phyloP scores from a whole-genome alignment of 2,329 filamentous ascomycete genomes.

The Neonectria coccinea region DNA sequence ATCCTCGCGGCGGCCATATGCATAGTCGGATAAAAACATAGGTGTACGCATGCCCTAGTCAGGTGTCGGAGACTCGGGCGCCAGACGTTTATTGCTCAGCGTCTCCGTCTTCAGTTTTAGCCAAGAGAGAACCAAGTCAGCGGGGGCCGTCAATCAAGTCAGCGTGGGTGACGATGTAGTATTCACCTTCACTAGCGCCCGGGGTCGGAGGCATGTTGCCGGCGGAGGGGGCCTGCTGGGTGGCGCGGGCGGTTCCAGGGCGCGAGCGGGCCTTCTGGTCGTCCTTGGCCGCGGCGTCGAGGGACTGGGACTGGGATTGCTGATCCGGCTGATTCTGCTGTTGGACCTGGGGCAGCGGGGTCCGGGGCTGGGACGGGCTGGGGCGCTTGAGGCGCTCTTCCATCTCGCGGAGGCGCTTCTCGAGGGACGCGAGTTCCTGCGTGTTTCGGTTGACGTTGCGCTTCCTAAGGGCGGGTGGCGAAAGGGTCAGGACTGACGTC shows the following conservation, averaged over 20 bases:
- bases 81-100: slow-evolving; percentile 45
- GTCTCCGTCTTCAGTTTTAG: slow-evolving; percentile 51
- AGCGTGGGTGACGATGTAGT: slow-evolving; percentile 53
- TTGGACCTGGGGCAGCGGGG: slow-evolving; percentile 38
- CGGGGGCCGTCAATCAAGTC: slow-evolving; percentile 47
- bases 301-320: slow-evolving; percentile 27
- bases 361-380: slow-evolving; percentile 39
- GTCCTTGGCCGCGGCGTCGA: slow-evolving; percentile 41
- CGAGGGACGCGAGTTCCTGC: slow-evolving; percentile 86
- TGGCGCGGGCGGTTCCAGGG: slow-evolving; percentile 65
- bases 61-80: slow-evolving; percentile 4
- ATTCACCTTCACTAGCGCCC: slow-evolving; percentile 73
- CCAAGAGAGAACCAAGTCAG: slow-evolving; percentile 45
- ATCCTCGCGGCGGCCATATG: slow-evolving; percentile 14
- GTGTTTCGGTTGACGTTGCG: slow-evolving; percentile 79
- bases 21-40: slow-evolving; percentile 17
- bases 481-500: slow-evolving; percentile 20
- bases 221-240: slow-evolving; percentile 63
- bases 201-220: slow-evolving; percentile 71
- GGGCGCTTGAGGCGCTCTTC: slow-evolving; percentile 76
- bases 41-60: slow-evolving; percentile 11
- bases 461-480: slow-evolving; percentile 68
- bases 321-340: slow-evolving; percentile 34
- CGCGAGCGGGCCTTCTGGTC: slow-evolving; percentile 59
- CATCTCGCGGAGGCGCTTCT: slow-evolving; percentile 85